Evolutionary conservation across 2,329 filamentous ascomycete genomes (phyloP), one percentile per base, ranked within the genome.

Genomic region (Penicillium sclerotiorum): DNA sequence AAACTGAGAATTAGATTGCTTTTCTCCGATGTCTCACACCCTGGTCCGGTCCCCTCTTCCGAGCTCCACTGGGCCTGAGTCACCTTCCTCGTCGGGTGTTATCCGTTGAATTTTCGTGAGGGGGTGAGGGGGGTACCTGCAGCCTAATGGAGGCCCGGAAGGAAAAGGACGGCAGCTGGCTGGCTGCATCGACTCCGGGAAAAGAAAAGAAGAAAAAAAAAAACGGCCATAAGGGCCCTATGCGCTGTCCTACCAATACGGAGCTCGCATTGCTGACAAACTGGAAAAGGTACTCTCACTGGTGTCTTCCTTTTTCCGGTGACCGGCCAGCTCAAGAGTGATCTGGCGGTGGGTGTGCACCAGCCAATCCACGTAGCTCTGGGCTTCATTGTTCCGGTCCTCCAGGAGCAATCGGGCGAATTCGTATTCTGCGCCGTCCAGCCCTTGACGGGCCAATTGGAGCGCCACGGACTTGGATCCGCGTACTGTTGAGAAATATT

Each of bases 281-380:
- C 70, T 72, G 44, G 73, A 69, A 55, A 77, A 66, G 28, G 76
- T 69, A 18, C 73, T 65, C 51, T 77, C 74, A 12, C 62, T 62
- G 33, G 63, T 59, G 12, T 77, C 74, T n/a, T 77, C 74, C 51
- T 73, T 74, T 60, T 75, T 77, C 44, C 75, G 70, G 54, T 78
- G 76, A 28, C 76, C 76, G 40, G 78, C 77, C 59, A 84, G 70
- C 81, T 99, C 94, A 57, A 96, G 78, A 68, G 96, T 92, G 57
- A 99, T 94, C 60, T 89, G 86, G 62, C 93, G 87, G 73, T 99
- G 94, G 55, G 97, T 81, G 72, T 96, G 89, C 50, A 99, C 94
- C 64, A 99, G 79, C 94, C 94, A 99, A 74, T 99, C 94, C 27
- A 97, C 94, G 72, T 97, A 99, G 68, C 89, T 95, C 74, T 95